These are phyloP conservation scores for Fraxinus nigra DNA, from an alignment of 305 asterid species.

Conservation along the genomic window DNA sequence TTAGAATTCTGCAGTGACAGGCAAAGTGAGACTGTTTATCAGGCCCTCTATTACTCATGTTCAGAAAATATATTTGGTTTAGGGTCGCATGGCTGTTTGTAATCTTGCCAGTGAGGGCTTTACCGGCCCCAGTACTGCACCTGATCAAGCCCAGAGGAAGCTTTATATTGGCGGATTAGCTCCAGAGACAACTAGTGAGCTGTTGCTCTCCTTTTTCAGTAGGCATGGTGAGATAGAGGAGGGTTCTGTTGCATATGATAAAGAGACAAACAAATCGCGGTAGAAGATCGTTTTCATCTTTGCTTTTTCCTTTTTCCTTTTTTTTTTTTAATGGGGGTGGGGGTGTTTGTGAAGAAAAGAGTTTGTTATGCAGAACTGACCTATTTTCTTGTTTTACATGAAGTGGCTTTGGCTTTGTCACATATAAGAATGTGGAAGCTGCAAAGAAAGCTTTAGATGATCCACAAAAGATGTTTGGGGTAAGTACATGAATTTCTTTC, in stretches of 20 bases:
- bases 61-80: conserved; percentile 9
- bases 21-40: neutral
- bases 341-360: neutral
- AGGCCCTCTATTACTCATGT: neutral
- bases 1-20: neutral
- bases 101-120: conserved; percentile 31
- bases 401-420: conserved; percentile 84
- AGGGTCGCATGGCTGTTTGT: conserved; percentile 92
- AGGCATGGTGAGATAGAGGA: conserved; percentile 82
- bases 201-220: conserved; percentile 55
- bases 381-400: conserved; percentile 24
- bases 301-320: neutral
- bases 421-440: conserved; percentile 67
- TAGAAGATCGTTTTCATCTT: conserved; percentile 21
- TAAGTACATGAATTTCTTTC: conserved; percentile 31
- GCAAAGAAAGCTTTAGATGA: conserved; percentile 75
- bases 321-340: neutral
- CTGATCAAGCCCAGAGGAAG: conserved; percentile 74
- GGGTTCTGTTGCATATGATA: conserved; percentile 88
- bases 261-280: conserved; percentile 83
- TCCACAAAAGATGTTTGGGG: conserved; percentile 74
- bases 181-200: conserved; percentile 72
- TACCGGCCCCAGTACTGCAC: conserved; percentile 33
- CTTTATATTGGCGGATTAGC: conserved; percentile 75
- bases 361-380: conserved; percentile 22